Base-by-base conservation (phyloP, 345 rosid species). In the Isatis tinctoria region DNA sequence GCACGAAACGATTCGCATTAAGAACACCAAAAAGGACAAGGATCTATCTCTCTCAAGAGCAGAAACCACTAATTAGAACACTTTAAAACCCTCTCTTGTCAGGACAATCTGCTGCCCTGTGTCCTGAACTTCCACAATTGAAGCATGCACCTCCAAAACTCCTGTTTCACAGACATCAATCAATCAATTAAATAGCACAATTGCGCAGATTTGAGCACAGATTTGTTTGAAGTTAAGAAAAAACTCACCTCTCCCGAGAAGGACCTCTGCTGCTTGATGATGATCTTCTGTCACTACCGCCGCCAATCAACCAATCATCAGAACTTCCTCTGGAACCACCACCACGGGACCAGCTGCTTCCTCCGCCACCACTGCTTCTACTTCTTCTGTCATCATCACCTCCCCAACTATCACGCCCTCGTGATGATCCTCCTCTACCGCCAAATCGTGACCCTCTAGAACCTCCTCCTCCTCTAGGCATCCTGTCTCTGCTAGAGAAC, bases 51-150 rank as follows among this genome's bases (percentile, higher is more conserved):
- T 8, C 54, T 41, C 70, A 24, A 41, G 63, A 44, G 73, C 73
- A 77, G 69, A 72, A 48, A 18, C 60, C 43, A 27, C 32, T 43
- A 3, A 14, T 8, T 24, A 8, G 26, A 27, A 0, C 41, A 27
- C 20, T 82, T 59, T 84, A 87, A 69, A 70, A 88, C 18, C 73
- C 87, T 39, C 69, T 57, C 74, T 83, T 84, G 73, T 66, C 82
- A 33, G 96, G 92, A 79, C 97, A 95, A 70, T 95, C 93, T 30
- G 99, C 68, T 76, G 99, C 92, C 82, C 87, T 87, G 70, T 95
- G 97, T 45, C 99, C 97, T 8, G 87, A 62, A 52, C 78, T 83
- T 37, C 97, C 97, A 59, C 96, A 92, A 71, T 45, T 84, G 81
- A 91, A 94, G 76, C 97, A 91, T 1, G 95, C 62, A 60, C 99